phyloP scores from a whole-genome alignment of 306 rosid species.

The Coriaria nepalensis region DNA sequence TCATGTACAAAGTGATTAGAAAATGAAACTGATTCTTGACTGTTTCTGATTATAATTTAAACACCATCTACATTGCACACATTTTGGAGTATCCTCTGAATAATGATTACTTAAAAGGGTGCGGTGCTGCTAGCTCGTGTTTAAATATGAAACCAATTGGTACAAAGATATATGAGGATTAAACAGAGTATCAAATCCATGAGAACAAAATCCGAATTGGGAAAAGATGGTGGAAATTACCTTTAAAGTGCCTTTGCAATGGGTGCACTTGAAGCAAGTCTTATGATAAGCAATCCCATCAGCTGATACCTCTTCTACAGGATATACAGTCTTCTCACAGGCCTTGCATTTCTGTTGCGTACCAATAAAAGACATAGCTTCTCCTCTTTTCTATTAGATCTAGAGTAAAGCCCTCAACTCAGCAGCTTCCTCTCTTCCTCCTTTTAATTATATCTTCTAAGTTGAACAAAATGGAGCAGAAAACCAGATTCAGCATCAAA shows the following conservation, averaged over 20 bases:
- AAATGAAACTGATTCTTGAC: background rate
- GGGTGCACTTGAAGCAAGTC: conserved; percentile 91
- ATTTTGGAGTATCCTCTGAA: too few species aligned
- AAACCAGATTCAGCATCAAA: too few species aligned
- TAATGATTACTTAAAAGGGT: too few species aligned
- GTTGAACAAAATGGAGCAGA: too few species aligned
- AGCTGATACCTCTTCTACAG: conserved; percentile 81
- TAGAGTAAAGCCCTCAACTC: background rate
- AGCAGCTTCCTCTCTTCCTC: conserved; percentile 8
- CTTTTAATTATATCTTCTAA: background rate
- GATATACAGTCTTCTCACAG: conserved; percentile 85
- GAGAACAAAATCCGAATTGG: background rate
- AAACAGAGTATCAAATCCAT: background rate
- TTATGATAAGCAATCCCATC: conserved; percentile 85
- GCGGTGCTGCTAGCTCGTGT: too few species aligned
- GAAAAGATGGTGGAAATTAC: conserved; percentile 18
- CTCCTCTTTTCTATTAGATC: conserved; percentile 37
- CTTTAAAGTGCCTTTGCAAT: conserved; percentile 95
- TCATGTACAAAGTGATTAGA: background rate
- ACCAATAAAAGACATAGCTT: conserved; percentile 69
- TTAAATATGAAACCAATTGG: too few species aligned
- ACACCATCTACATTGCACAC: too few species aligned
- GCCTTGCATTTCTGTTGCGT: conserved; percentile 94
- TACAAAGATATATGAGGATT: too few species aligned
- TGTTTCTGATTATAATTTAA: too few species aligned